Evolutionary conservation across 139 green algal species (phyloP), one percentile per base, ranked within the genome.

Genomic region (Coelastrella sp.): DNA sequence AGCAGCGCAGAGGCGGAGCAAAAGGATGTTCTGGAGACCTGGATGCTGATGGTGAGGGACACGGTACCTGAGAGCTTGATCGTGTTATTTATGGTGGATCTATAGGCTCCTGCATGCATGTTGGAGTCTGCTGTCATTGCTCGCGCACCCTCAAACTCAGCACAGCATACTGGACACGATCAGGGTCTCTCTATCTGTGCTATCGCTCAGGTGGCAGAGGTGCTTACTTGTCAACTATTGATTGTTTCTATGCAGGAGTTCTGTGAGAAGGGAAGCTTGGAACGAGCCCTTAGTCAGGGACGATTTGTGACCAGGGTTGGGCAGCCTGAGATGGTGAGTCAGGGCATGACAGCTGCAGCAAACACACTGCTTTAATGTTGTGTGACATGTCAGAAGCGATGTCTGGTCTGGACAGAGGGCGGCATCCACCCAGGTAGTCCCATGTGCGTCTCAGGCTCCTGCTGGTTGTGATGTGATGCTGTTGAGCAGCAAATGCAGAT

Each of bases 181-280:
- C 59, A 13, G 11, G 59, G 23, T 34, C 27, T 67, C 59, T 67
- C 7, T 6, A 27, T 32, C 17, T n/a, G 13, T 15, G 19, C 59
- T 67, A 32, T 32, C 25, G 19, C 59, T 67, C 13, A 19, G 7
- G 23, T 19, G 7, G 59, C 59, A 34, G 59, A 11, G 23, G 59
- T n/a, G n/a, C n/a, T n/a, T n/a, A n/a, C n/a, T n/a, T n/a, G n/a
- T n/a, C n/a, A n/a, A n/a, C n/a, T n/a, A n/a, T n/a, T n/a, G n/a
- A n/a, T n/a, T n/a, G n/a, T n/a, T n/a, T n/a, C n/a, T n/a, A 15
- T 84, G 35, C 35, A 76, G 78, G 78, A 84, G 78, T 84, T 63
- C 17, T 84, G 78, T 63, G 60, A 75, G n/a, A 84, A 84, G 40
- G 78, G 78, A 37, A 76, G 27, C 19, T 11, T 84, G 78, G 48